Base-by-base conservation (phyloP, 805 yeast genomes). In the Candida nitratophila region DNA sequence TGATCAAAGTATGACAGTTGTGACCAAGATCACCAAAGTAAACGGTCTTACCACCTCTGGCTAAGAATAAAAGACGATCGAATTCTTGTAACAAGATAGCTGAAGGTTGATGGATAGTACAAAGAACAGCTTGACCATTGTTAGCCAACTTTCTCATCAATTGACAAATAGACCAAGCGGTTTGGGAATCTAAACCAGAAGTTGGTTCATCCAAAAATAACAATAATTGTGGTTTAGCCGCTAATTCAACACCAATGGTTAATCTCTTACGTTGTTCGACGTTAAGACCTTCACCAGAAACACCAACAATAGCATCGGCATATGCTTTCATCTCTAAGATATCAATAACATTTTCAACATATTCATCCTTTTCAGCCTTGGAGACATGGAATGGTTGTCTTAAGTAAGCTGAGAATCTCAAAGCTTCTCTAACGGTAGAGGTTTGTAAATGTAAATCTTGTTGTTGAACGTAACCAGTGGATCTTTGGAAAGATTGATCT, bases 181-280 rank as follows among this genome's bases (percentile, higher is more conserved):
- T 73, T 53, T 73, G 76, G 4, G 82, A 73, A 52, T 77, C 82
- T 49, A 76, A 60, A 35, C 82, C 82, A 31, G 81, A 76, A 16
- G 82, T 77, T 30, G 81, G 81, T 54, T 77, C 83, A 63, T 77
- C 83, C 45, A 78, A 61, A 55, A 79, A 77, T 31, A 73, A 55
- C 44, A 78, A 59, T 40, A 77, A 60, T 5, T 74, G 65, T n/a
- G 81, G 81, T 49, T 73, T 75, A 15, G 80, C 74, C 42, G 74
- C 80, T 36, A 76, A 59, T 52, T 76, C 80, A 16, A 73, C 76
- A 38, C 77, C 81, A 54, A 76, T 74, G 3, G 79, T 71, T 43
- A 76, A 57, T 49, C 74, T 67, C 57, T 76, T 75, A 46, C 76
- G 65, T 56, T 76, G 79, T 47, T 77, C 80, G 36, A 76, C 80